Evolutionary conservation across 2,329 filamentous ascomycete species (phyloP).

Genomic region (Microdochium nivale): DNA sequence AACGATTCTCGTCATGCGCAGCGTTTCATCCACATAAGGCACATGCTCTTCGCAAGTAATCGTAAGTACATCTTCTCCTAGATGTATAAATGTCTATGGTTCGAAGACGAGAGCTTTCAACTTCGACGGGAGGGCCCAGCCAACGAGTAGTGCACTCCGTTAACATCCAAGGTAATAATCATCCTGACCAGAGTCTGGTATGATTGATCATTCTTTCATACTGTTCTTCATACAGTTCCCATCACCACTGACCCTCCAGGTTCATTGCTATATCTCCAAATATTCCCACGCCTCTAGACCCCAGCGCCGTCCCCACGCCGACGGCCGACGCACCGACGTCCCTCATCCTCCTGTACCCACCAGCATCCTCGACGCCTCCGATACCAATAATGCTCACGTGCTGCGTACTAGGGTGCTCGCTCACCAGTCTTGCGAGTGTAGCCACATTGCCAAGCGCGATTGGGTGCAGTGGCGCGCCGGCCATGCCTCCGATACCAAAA

Average conservation of each 20-base stretch:
- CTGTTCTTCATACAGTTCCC: constrained; percentile 1
- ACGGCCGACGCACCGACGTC: constrained; percentile 58
- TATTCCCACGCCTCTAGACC: constrained; percentile 50
- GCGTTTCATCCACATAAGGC: no score
- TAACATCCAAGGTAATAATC: no score
- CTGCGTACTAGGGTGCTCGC: constrained; percentile 34
- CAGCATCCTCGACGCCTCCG: constrained; percentile 59
- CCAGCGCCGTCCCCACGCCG: constrained; percentile 61
- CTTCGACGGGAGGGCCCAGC: no score
- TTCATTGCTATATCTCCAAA: constrained; percentile 48
- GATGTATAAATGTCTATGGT: no score
- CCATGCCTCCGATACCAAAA: constrained; percentile 60
- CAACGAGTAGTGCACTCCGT: no score
- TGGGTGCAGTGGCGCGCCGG: constrained; percentile 63
- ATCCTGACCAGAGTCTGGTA: no score
- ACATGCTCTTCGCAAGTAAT: no score
- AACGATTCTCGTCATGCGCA: no score
- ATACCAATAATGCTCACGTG: constrained; percentile 61
- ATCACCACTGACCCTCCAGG: constrained; percentile 8
- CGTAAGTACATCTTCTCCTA: no score
- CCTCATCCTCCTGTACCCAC: constrained; percentile 57
- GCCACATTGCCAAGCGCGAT: constrained; percentile 67
- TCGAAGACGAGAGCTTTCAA: no score
- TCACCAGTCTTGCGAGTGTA: constrained; percentile 54
- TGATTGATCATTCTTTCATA: background rate